Conservation (phyloP, 345 rosid species). For the Conringia planisiliqua region DNA sequence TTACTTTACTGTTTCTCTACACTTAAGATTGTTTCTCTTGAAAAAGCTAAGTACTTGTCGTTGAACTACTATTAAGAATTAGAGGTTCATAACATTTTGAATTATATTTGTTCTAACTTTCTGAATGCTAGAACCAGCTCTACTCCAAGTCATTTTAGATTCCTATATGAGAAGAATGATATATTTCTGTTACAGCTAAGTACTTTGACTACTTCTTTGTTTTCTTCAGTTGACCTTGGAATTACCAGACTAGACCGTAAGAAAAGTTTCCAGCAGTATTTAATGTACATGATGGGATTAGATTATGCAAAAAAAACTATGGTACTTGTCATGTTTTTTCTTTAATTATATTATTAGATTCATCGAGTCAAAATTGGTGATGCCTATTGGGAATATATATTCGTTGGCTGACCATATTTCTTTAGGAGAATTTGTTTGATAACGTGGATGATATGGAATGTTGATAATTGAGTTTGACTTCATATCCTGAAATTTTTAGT, state of each 20-base stretch:
- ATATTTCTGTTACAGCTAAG: neutral
- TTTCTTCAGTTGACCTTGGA: neutral
- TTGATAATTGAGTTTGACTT: neutral
- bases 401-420: neutral
- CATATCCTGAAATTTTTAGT: neutral
- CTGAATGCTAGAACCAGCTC: neutral
- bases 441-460: neutral
- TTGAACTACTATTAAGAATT: too few relatives aligned
- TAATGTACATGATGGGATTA: neutral
- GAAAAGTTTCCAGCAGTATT: neutral
- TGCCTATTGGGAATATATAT: neutral
- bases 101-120: neutral
- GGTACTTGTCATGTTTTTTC: neutral
- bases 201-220: neutral
- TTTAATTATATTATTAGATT: too few relatives aligned
- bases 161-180: neutral
- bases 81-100: too few relatives aligned
- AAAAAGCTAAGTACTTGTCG: neutral
- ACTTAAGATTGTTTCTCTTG: neutral
- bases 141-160: neutral
- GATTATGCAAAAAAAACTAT: neutral
- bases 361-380: slow-evolving; percentile 44
- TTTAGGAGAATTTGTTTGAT: neutral
- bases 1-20: neutral
- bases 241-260: neutral